Conservation (phyloP, 2,329 filamentous ascomycete genomes). For the Hypoxylon sp. region DNA sequence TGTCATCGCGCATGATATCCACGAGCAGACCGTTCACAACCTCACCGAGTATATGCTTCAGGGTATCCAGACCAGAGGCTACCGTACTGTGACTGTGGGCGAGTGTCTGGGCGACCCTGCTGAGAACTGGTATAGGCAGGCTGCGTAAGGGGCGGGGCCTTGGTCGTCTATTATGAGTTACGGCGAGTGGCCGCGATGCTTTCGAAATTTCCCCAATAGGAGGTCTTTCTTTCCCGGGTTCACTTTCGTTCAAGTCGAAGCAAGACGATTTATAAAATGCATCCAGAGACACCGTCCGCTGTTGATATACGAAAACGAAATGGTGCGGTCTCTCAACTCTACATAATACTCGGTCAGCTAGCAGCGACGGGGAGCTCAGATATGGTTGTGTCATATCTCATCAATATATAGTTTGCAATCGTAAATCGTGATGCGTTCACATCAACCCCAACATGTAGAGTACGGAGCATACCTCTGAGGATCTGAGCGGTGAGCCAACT, state of each 20-base stretch:
- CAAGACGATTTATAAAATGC: neutral
- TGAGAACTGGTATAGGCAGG: constrained; percentile 53
- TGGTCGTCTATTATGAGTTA: neutral
- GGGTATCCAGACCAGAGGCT: constrained; percentile 46
- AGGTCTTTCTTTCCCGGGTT: neutral
- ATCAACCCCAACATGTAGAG: too few species aligned
- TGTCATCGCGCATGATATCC: constrained; percentile 61
- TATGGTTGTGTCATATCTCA: too few species aligned
- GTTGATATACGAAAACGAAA: neutral
- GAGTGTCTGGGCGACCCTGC: constrained; percentile 55
- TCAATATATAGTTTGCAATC: too few species aligned
- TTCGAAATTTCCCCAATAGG: neutral
- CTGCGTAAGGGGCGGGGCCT: neutral
- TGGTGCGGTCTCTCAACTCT: neutral
- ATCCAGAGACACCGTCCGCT: neutral
- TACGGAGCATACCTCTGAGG: too few species aligned
- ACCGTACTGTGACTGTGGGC: constrained; percentile 53
- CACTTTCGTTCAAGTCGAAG: neutral
- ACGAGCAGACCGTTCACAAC: constrained; percentile 55
- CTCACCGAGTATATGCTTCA: constrained; percentile 49
- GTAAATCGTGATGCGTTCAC: too few species aligned
- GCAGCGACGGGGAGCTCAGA: neutral
- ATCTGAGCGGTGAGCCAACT: too few species aligned
- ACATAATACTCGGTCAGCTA: neutral
- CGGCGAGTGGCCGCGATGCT: neutral